Conservation (phyloP, 2,329 filamentous ascomycete genomes). For the Fusarium luffae region DNA sequence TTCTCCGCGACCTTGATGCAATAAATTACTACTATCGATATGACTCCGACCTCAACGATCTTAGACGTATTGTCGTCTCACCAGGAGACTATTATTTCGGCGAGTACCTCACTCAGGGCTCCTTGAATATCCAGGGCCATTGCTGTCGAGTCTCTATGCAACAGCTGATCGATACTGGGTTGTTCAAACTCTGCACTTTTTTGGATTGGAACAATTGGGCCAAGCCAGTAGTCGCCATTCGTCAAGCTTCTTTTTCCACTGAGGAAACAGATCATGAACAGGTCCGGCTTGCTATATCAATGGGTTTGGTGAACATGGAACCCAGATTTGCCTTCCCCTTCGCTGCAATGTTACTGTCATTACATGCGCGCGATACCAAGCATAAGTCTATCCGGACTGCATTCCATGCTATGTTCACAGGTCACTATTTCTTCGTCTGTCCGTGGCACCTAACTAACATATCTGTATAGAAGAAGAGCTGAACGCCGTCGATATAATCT, state of each 20-base stretch:
- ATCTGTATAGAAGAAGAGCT: accelerated
- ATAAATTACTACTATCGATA: accelerated
- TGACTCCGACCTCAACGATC: too few relatives aligned
- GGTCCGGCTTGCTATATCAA: background rate
- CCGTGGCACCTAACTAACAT: too few relatives aligned
- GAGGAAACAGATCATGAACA: background rate
- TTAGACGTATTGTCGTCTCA: too few relatives aligned
- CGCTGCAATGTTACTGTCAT: background rate
- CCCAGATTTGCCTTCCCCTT: accelerated
- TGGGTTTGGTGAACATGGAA: accelerated
- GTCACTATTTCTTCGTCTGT: too few relatives aligned
- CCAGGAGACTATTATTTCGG: too few relatives aligned
- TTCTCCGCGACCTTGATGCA: background rate
- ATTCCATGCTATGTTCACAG: background rate
- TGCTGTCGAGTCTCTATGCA: background rate
- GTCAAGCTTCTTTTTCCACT: too few relatives aligned
- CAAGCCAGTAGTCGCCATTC: too few relatives aligned
- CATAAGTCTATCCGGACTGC: too few relatives aligned
- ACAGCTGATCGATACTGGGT: accelerated
- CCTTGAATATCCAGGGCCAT: accelerated
- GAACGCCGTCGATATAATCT: accelerated
- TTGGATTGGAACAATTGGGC: too few relatives aligned
- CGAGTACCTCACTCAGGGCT: background rate
- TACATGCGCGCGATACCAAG: background rate
- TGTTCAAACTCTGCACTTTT: background rate